Percentiles rank a stretch among this genome's conserved stretches.
Evolutionary conservation across 2,329 filamentous ascomycete species (phyloP).

Genomic region (Penicillium sp.): DNA sequence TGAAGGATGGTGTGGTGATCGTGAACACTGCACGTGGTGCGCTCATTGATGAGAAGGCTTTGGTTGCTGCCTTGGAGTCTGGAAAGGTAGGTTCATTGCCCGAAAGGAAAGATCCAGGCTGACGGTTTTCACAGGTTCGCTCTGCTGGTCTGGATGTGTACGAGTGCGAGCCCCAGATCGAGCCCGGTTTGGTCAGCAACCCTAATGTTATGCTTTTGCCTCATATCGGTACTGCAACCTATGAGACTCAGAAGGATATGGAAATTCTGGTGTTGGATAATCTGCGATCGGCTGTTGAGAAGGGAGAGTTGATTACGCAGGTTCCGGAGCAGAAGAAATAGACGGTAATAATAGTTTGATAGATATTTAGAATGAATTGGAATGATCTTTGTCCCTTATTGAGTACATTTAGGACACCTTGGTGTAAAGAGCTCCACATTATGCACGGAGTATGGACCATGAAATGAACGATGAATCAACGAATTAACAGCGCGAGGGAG

Average conservation of each 20-base stretch:
- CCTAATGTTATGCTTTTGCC: slow-evolving; percentile 56
- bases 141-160: slow-evolving; percentile 51
- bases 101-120: background rate
- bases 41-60: slow-evolving; percentile 49
- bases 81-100: slow-evolving; percentile 39
- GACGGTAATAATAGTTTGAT: background rate
- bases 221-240: slow-evolving; percentile 62
- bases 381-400: background rate
- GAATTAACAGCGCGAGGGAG: too few species aligned
- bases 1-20: slow-evolving; percentile 48
- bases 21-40: slow-evolving; percentile 49
- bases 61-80: slow-evolving; percentile 46
- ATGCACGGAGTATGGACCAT: too few species aligned
- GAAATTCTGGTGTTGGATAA: slow-evolving; percentile 61
- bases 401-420: background rate
- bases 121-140: slow-evolving; percentile 30
- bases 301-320: slow-evolving; percentile 60
- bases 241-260: slow-evolving; percentile 64
- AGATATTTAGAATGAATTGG: background rate
- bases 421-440: too few species aligned
- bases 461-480: too few species aligned
- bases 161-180: slow-evolving; percentile 48
- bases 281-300: slow-evolving; percentile 57
- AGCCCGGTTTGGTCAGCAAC: slow-evolving; percentile 50
- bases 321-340: slow-evolving; percentile 60